phyloP scores from a whole-genome alignment of 2,329 filamentous ascomycete species.

The Diatrype stigma region DNA sequence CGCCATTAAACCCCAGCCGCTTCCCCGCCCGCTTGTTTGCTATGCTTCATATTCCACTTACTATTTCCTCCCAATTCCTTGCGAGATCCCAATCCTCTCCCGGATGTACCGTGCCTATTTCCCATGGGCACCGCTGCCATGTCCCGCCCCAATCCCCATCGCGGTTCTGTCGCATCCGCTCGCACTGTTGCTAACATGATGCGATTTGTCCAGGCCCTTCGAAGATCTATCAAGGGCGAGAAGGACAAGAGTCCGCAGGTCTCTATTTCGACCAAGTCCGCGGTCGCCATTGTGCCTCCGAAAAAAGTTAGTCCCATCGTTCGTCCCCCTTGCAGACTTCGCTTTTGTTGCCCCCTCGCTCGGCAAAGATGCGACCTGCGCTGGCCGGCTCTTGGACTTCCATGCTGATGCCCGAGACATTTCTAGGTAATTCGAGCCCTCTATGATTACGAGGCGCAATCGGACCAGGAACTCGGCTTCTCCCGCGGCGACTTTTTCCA shows the following conservation, averaged over 20 bases:
- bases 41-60: slow-evolving; percentile 7
- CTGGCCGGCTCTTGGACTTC: background rate
- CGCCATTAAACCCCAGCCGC: slow-evolving; percentile 25
- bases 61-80: slow-evolving; percentile 8
- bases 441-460: slow-evolving; percentile 82
- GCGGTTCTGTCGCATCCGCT: slow-evolving; percentile 18
- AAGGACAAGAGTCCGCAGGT: slow-evolving; percentile 72
- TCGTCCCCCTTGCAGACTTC: slow-evolving; percentile 3
- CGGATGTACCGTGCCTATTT: slow-evolving; percentile 5
- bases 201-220: slow-evolving; percentile 62
- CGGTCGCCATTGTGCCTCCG: slow-evolving; percentile 82
- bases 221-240: slow-evolving; percentile 86
- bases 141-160: slow-evolving; percentile 18
- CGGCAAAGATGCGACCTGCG: background rate
- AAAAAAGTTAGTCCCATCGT: slow-evolving; percentile 68
- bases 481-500: slow-evolving; percentile 96
- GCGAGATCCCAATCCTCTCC: slow-evolving; percentile 1
- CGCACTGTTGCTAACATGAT: slow-evolving; percentile 30
- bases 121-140: slow-evolving; percentile 14
- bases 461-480: slow-evolving; percentile 79
- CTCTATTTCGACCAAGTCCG: slow-evolving; percentile 78
- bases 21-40: slow-evolving; percentile 6
- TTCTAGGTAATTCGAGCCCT: slow-evolving; percentile 89
- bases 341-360: slow-evolving; percentile 3
- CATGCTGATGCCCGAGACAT: slow-evolving; percentile 16